Evolutionary conservation across 202 grass and related monocot genomes (phyloP).

Genomic region (Schoenoplectus triqueter): DNA sequence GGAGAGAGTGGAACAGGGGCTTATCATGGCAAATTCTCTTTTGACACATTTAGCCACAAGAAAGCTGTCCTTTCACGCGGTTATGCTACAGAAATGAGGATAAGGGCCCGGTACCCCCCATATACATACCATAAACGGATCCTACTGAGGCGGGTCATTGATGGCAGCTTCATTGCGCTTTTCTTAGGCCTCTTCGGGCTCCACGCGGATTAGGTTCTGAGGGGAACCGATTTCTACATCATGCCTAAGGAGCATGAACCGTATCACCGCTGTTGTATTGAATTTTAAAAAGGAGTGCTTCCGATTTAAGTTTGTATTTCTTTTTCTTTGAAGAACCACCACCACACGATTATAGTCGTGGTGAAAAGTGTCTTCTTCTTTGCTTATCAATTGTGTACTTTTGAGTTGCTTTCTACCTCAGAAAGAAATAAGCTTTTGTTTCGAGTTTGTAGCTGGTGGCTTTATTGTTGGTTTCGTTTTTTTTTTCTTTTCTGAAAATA

Average conservation of each 20-base stretch:
- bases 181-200: conserved; percentile 69
- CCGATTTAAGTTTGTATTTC: not conserved
- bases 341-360: not conserved
- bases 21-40: conserved; percentile 94
- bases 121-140: conserved; percentile 58
- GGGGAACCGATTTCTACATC: not conserved
- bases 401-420: not conserved
- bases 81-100: conserved; percentile 64
- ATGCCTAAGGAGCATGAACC: not conserved
- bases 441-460: not conserved
- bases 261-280: not conserved
- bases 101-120: conserved; percentile 65
- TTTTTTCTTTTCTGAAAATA: too few relatives aligned
- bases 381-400: not conserved
- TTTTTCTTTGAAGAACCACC: not conserved
- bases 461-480: too few relatives aligned
- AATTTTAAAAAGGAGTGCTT: conserved; percentile 13
- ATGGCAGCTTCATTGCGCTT: conserved; percentile 54
- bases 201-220: conserved; percentile 23
- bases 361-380: not conserved
- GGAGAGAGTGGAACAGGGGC: conserved; percentile 73
- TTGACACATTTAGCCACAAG: conserved; percentile 84
- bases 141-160: conserved; percentile 54
- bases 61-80: conserved; percentile 77
- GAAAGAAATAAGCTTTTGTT: not conserved